Conservation (phyloP, 2,329 filamentous ascomycete species). For the Fusarium oxysporum region DNA sequence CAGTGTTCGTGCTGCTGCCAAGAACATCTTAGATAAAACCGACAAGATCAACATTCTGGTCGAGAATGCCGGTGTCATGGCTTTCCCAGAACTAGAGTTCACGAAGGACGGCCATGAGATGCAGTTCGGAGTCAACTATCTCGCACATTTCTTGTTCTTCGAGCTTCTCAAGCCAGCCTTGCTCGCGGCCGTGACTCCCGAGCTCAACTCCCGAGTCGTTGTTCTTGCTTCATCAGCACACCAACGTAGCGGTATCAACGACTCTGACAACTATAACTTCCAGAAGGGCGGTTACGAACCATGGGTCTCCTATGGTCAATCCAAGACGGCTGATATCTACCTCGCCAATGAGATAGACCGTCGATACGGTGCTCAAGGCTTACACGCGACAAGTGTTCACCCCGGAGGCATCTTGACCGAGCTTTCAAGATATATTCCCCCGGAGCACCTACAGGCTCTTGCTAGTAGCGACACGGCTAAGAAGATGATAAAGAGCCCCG, state of each 20-base stretch:
- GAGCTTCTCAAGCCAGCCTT: constrained; percentile 55
- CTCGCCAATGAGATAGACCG: constrained; percentile 64
- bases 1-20: constrained; percentile 41
- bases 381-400: constrained; percentile 57
- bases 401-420: constrained; percentile 58
- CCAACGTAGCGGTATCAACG: constrained; percentile 22
- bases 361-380: constrained; percentile 55
- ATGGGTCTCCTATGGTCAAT: constrained; percentile 57
- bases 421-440: neutral
- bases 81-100: constrained; percentile 47
- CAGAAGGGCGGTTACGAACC: constrained; percentile 45
- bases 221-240: constrained; percentile 48
- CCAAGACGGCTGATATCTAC: constrained; percentile 64
- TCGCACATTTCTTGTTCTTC: constrained; percentile 58
- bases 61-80: constrained; percentile 59
- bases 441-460: neutral
- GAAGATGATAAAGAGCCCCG: constrained; percentile 11
- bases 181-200: constrained; percentile 44
- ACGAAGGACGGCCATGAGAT: constrained; percentile 56
- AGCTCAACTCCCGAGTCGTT: constrained; percentile 49
- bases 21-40: constrained; percentile 28
- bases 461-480: neutral
- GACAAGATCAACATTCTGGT: constrained; percentile 52
- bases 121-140: constrained; percentile 58
- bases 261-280: constrained; percentile 38